Percentiles rank a stretch among this genome's conserved stretches.
These are phyloP conservation scores for Blastobotrys serpentis DNA, from an alignment of 1,139 yeast species.

Conservation along the genomic window DNA sequence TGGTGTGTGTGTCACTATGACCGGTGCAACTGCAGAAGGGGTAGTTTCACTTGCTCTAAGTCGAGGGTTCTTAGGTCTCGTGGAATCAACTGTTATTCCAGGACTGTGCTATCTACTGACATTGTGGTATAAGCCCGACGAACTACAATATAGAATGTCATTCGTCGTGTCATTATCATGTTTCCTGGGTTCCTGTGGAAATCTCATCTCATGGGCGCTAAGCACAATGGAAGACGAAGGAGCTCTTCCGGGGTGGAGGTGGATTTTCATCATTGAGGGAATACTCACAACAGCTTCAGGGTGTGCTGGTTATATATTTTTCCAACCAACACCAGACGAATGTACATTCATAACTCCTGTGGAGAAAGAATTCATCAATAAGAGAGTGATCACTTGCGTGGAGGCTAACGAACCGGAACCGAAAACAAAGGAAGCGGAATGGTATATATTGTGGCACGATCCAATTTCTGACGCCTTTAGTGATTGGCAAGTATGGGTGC, in stretches of 20 bases:
- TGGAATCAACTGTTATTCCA: slow-evolving; percentile 65
- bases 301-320: slow-evolving; percentile 45
- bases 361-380: slow-evolving; percentile 48
- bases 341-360: slow-evolving; percentile 49
- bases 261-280: slow-evolving; percentile 60
- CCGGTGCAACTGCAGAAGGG: slow-evolving; percentile 51
- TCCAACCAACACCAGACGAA: slow-evolving; percentile 52
- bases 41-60: slow-evolving; percentile 55
- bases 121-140: slow-evolving; percentile 37
- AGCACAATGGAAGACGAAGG: slow-evolving; percentile 32
- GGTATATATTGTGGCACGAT: slow-evolving; percentile 19
- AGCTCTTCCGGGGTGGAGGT: slow-evolving; percentile 53
- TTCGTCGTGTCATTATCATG: slow-evolving; percentile 49
- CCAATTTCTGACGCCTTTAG: slow-evolving; percentile 33
- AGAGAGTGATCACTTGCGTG: slow-evolving; percentile 44
- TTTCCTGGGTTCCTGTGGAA: slow-evolving; percentile 39
- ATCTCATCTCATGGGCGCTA: slow-evolving; percentile 43
- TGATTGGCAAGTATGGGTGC: slow-evolving; percentile 36
- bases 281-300: slow-evolving; percentile 52
- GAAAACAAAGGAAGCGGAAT: slow-evolving; percentile 18
- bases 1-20: slow-evolving; percentile 58
- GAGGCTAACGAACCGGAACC: slow-evolving; percentile 20
- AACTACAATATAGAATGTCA: slow-evolving; percentile 52
- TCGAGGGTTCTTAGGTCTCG: slow-evolving; percentile 57
- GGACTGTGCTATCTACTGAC: slow-evolving; percentile 33